Base-by-base conservation (phyloP, 306 rosid genomes). In the Glycine latifolia region DNA sequence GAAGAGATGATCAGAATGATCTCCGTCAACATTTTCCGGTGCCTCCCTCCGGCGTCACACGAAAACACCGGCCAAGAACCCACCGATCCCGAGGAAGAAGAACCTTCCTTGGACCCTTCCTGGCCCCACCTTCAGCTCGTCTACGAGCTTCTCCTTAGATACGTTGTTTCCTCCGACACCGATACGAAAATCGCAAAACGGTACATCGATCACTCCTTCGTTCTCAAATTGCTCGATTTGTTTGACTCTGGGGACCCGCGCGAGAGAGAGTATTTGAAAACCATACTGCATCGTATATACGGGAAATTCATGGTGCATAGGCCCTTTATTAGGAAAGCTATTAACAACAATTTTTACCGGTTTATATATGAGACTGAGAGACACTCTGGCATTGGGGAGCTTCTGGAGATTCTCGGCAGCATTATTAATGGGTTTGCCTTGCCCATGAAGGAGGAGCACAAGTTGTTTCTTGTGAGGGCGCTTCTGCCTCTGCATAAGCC, bases 401-500 rank as follows among this genome's bases (percentile, higher is more conserved):
- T 95, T 82, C 82, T 95, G 76, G 99, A 95, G 95, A 95, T 95
- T 79, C 93, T 95, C 10, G 99, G 99, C 53, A 95, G 99, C 81
- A 93, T 95, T 60, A 93, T 95, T 11, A 95, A 95, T 81, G 99
- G 99, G 47, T 95, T 95, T 86, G 99, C 99, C 0, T 81, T 95
- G 81, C 99, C 99, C 14, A 95, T 95, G 99, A 95, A 95, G 77
- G 99, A 95, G 91, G 99, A 95, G 88, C 99, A 95, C 41, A 95
- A 95, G 84, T 74, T 95, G 89, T 95, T 95, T 78, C 97, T 95
- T 71, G 97, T 93, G 37, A 91, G 98, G 62, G 99, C 99, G 3
- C 93, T 95, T 50, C 65, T 95, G 80, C 99, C 99, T 10, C 86
- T 95, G 80, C 99, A 95, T 81, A 95, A 93, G 86, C 97, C 99